These are phyloP conservation scores for Verticillium nubilum DNA, from an alignment of 2,329 filamentous ascomycete species.

Conservation along the genomic window DNA sequence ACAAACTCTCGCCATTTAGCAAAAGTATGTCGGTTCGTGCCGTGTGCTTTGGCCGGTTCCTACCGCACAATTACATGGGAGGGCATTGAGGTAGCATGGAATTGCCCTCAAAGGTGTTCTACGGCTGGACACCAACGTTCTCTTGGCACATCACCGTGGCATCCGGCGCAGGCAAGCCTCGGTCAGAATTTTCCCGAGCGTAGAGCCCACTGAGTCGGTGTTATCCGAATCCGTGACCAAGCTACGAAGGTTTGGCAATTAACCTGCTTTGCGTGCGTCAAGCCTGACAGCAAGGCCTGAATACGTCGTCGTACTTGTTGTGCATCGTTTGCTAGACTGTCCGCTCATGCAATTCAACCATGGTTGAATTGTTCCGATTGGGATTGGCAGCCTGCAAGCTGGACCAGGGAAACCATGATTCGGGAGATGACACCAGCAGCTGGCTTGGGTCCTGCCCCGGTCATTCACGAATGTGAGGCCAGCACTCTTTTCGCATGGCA, in stretches of 20 bases:
- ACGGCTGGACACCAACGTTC: too few relatives aligned
- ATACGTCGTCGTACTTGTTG: background rate
- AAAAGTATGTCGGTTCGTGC: too few relatives aligned
- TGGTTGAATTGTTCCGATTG: background rate
- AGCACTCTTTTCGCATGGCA: background rate
- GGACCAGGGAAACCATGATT: background rate
- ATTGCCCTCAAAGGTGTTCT: too few relatives aligned
- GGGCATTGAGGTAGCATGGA: too few relatives aligned
- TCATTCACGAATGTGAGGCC: background rate
- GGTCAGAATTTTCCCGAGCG: background rate
- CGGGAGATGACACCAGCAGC: background rate
- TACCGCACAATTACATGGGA: too few relatives aligned
- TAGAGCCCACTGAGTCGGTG: background rate
- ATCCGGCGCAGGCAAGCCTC: background rate
- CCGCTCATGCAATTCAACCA: background rate
- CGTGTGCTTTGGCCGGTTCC: too few relatives aligned
- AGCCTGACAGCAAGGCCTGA: background rate
- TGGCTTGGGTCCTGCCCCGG: background rate
- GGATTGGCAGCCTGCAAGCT: background rate
- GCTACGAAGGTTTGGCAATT: background rate
- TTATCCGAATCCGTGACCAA: background rate
- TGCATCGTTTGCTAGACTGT: background rate
- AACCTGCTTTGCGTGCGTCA: background rate
- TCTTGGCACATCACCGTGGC: background rate
- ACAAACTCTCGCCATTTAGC: too few relatives aligned